Percentiles rank a stretch among this genome's conserved stretches.
Conservation (phyloP, 352 stramenopile genomes). For the Phytophthora capsici region DNA sequence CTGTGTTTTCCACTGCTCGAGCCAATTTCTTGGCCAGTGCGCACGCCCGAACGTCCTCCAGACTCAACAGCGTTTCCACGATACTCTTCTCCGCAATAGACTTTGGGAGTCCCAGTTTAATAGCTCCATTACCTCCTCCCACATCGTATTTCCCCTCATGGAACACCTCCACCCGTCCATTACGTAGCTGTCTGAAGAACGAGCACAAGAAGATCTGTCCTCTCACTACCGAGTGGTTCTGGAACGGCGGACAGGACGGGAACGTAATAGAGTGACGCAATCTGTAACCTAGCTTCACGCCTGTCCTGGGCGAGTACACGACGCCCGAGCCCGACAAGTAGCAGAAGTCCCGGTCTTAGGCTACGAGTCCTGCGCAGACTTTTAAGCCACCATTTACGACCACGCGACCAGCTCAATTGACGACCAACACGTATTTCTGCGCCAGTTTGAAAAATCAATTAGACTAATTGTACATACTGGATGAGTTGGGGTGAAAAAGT, state of each 20-base stretch:
- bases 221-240: conserved; percentile 63
- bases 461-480: neutral
- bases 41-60: conserved; percentile 52
- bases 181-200: conserved; percentile 68
- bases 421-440: conserved; percentile 4
- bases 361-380: neutral
- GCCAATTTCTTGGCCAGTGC: conserved; percentile 69
- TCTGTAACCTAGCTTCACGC: conserved; percentile 48
- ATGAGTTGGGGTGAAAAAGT: neutral
- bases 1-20: conserved; percentile 42
- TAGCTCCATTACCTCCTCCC: conserved; percentile 33
- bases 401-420: conserved; percentile 14
- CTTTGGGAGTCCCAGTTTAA: conserved; percentile 45
- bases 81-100: conserved; percentile 54
- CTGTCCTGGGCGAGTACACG: conserved; percentile 36
- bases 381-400: conserved; percentile 5
- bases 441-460: neutral
- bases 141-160: conserved; percentile 66
- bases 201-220: conserved; percentile 71
- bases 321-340: conserved; percentile 48
- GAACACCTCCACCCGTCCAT: conserved; percentile 66
- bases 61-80: conserved; percentile 48
- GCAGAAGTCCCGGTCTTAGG: conserved; percentile 62
- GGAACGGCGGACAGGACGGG: conserved; percentile 50
- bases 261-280: conserved; percentile 72